phyloP scores from a whole-genome alignment of 352 stramenopile species.

The Plasmopara viticola region DNA sequence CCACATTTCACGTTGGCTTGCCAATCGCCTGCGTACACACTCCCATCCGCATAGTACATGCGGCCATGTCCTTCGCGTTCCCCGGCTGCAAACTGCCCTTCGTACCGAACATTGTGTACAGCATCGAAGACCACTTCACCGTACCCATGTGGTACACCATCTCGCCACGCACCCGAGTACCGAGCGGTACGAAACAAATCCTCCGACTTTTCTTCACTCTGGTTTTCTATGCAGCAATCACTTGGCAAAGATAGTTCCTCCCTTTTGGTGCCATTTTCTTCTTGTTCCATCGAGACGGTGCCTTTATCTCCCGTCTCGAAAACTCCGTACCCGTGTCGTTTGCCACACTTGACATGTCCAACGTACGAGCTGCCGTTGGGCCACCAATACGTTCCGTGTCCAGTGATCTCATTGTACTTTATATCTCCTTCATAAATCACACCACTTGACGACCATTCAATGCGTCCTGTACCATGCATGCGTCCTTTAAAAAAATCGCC shows the following conservation, averaged over 20 bases:
- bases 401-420: slow-evolving; percentile 63
- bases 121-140: slow-evolving; percentile 70
- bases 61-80: slow-evolving; percentile 53
- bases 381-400: slow-evolving; percentile 63
- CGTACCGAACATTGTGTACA: slow-evolving; percentile 47
- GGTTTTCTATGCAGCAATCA: too few relatives aligned
- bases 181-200: slow-evolving; percentile 6
- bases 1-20: slow-evolving; percentile 57
- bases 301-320: slow-evolving; percentile 42
- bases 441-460: slow-evolving; percentile 48
- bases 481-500: slow-evolving; percentile 57
- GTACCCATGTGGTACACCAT: slow-evolving; percentile 61
- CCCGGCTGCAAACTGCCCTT: slow-evolving; percentile 43
- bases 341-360: slow-evolving; percentile 55
- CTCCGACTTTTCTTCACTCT: too few relatives aligned
- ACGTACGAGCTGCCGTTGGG: slow-evolving; percentile 78
- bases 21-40: slow-evolving; percentile 74
- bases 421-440: slow-evolving; percentile 70
- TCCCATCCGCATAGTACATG: slow-evolving; percentile 59
- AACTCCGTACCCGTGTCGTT: slow-evolving; percentile 68
- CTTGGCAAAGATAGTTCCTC: not conserved
- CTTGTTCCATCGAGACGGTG: slow-evolving; percentile 6
- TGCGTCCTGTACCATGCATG: slow-evolving; percentile 67
- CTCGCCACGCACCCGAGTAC: slow-evolving; percentile 76
- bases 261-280: not conserved